Conservation (phyloP, 1,284 basidiomycete genomes). For the Termitomyces sp. region DNA sequence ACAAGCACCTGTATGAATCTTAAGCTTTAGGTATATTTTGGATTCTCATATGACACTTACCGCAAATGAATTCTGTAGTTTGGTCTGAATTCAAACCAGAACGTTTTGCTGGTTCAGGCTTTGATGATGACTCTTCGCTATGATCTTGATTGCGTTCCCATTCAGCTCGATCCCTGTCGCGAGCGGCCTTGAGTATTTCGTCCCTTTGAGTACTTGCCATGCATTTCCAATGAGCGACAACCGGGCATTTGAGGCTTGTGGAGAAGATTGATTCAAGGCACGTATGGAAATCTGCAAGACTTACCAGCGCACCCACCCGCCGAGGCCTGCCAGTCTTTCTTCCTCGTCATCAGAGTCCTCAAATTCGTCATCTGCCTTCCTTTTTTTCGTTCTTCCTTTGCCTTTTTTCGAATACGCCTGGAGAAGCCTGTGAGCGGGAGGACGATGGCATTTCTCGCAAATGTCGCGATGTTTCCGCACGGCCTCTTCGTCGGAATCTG, state of each 20-base stretch:
- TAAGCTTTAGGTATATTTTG: neutral
- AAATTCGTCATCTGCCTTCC: conserved; percentile 40
- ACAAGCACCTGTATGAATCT: conserved; percentile 45
- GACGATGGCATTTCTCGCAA: conserved; percentile 68
- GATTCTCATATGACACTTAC: conserved; percentile 25
- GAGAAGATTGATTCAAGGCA: neutral
- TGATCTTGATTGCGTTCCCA: conserved; percentile 30
- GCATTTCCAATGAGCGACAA: conserved; percentile 79
- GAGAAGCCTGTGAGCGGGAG: conserved; percentile 54
- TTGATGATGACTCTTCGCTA: conserved; percentile 21
- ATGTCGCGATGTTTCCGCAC: conserved; percentile 55
- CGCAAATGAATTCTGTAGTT: conserved; percentile 75
- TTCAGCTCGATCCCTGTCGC: conserved; percentile 43
- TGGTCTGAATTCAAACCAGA: conserved; percentile 48
- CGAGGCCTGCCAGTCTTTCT: conserved; percentile 49
- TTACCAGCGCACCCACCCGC: conserved; percentile 86
- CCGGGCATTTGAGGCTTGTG: conserved; percentile 67
- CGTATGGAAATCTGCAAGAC: conserved; percentile 17
- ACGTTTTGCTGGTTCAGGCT: conserved; percentile 33
- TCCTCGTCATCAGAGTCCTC: conserved; percentile 55
- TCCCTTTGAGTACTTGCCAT: conserved; percentile 60
- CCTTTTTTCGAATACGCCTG: conserved; percentile 30
- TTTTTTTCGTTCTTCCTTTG: conserved; percentile 35
- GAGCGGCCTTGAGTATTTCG: conserved; percentile 66
- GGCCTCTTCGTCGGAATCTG: conserved; percentile 52